These are phyloP conservation scores for Pyrrhoderma lamaoense DNA, from an alignment of 1,284 basidiomycete genomes.

Conservation along the genomic window DNA sequence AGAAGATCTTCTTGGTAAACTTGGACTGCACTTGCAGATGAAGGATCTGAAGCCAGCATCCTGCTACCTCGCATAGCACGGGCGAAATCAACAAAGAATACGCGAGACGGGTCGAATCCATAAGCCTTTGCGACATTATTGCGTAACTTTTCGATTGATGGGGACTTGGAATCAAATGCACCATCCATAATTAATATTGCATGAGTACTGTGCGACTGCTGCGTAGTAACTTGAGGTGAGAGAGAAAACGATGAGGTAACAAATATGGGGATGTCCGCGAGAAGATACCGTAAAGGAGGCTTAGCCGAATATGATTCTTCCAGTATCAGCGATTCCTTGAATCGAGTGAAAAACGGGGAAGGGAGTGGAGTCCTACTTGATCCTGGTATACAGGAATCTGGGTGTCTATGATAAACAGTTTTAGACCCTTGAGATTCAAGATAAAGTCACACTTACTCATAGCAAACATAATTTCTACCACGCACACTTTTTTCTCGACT, in stretches of 20 bases:
- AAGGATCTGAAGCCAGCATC: conserved; percentile 37
- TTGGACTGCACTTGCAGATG: conserved; percentile 44
- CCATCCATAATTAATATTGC: conserved; percentile 44
- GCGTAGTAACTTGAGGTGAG: too few species aligned
- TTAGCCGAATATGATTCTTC: conserved; percentile 30
- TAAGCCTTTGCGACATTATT: conserved; percentile 19
- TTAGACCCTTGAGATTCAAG: neutral
- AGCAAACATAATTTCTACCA: conserved; percentile 37
- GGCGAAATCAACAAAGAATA: conserved; percentile 48
- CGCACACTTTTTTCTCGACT: conserved; percentile 29
- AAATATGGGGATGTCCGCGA: conserved; percentile 52
- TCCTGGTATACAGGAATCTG: neutral
- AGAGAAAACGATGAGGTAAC: conserved; percentile 46
- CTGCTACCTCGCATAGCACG: conserved; percentile 48
- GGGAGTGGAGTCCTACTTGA: conserved; percentile 26
- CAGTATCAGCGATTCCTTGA: conserved; percentile 40
- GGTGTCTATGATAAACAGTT: neutral
- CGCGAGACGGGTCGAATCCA: conserved; percentile 17
- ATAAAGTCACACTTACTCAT: neutral
- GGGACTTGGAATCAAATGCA: conserved; percentile 21
- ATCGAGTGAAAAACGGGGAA: conserved; percentile 49
- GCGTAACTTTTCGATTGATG: conserved; percentile 19
- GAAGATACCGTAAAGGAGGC: conserved; percentile 13
- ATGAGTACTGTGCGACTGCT: conserved; percentile 29
- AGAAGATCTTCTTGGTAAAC: conserved; percentile 56